Evolutionary conservation across 768 basidiomycete species (phyloP), one percentile per base, ranked within the genome.

Genomic region (Astraeus odoratus): DNA sequence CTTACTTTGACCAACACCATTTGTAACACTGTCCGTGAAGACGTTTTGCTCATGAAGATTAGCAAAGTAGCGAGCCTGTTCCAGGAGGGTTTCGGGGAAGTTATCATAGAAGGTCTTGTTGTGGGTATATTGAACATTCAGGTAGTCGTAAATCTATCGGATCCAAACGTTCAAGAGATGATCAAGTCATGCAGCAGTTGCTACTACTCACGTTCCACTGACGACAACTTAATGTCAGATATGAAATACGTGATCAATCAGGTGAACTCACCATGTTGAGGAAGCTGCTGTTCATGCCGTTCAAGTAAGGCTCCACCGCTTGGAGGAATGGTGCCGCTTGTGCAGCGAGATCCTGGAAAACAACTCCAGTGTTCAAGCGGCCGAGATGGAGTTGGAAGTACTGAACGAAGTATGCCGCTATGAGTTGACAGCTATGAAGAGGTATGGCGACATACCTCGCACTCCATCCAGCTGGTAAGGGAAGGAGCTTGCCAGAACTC

Each of bases 41-140:
- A 91, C 70, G 33, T 74, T 78, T 52, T 75, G 63, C 60, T 92
- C 85, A 58, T 89, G 86, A 66, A 77, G 83, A 68, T 93, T 71
- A 6, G 87, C 89, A 48, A 82, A 78, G 53, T 71, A 68, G 35
- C 81, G 82, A 15, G 84, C 82, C 61, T 86, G 86, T 49, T 82
- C 74, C 53, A 86, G 59, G 57, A 81, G 72, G 5, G 77, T 80
- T 20, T 81, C 77, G 3, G 86, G 83, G 35, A 91, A 79, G 47
- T 78, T 73, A 51, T 78, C 67, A 6, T 81, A 81, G 52, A 83
- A 93, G 19, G 84, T 82, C 65, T 74, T 76, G 70, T 93, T 91
- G 71, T 93, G 86, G 27, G 72, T 76, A 48, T 84, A 75, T 61
- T 89, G 72, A 10, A 84, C 74, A 66, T 80, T 81, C 52, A 92